A percentile compares a stretch with the other conserved stretches of the same genome.
Evolutionary conservation across 495 filamentous ascomycete genomes (phyloP).

Genomic region (Daldinia childiae): DNA sequence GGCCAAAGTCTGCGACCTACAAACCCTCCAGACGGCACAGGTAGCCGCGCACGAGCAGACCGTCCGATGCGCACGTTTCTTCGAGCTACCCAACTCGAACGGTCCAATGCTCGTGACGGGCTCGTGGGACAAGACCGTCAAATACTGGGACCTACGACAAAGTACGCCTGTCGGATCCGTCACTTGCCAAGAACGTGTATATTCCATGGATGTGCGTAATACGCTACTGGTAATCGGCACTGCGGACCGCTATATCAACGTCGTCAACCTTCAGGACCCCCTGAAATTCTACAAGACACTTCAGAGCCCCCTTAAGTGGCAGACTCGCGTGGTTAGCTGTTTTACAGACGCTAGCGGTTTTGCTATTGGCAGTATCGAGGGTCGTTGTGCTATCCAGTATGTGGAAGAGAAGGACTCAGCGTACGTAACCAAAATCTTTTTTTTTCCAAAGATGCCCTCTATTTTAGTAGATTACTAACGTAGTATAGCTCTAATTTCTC

Average conservation of each 20-base stretch:
- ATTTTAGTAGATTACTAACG: slow-evolving; percentile 12
- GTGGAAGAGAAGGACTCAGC: slow-evolving; percentile 84
- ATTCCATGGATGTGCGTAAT: slow-evolving; percentile 84
- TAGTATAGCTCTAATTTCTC: slow-evolving; percentile 76
- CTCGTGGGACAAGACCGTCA: slow-evolving; percentile 90
- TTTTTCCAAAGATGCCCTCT: not conserved
- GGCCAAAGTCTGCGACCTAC: slow-evolving; percentile 77
- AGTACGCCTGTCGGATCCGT: slow-evolving; percentile 68
- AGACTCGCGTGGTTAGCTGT: slow-evolving; percentile 85
- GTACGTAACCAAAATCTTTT: slow-evolving; percentile 59
- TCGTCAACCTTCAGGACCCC: slow-evolving; percentile 79
- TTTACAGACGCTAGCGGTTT: slow-evolving; percentile 86
- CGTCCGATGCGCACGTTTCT: slow-evolving; percentile 77
- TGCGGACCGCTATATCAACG: slow-evolving; percentile 88
- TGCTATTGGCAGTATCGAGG: slow-evolving; percentile 88
- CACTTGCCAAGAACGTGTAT: slow-evolving; percentile 80
- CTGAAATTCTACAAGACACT: slow-evolving; percentile 82
- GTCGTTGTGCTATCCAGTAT: slow-evolving; percentile 88
- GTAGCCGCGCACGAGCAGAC: slow-evolving; percentile 78
- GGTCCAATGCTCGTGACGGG: slow-evolving; percentile 78
- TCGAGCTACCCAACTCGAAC: slow-evolving; percentile 62
- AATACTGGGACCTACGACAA: slow-evolving; percentile 87
- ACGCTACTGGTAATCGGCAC: slow-evolving; percentile 83
- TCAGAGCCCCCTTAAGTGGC: slow-evolving; percentile 86
- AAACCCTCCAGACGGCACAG: slow-evolving; percentile 63